Evolutionary conservation across 305 asterid species (phyloP), one percentile per base, ranked within the genome.

Genomic region (Lippia alba): DNA sequence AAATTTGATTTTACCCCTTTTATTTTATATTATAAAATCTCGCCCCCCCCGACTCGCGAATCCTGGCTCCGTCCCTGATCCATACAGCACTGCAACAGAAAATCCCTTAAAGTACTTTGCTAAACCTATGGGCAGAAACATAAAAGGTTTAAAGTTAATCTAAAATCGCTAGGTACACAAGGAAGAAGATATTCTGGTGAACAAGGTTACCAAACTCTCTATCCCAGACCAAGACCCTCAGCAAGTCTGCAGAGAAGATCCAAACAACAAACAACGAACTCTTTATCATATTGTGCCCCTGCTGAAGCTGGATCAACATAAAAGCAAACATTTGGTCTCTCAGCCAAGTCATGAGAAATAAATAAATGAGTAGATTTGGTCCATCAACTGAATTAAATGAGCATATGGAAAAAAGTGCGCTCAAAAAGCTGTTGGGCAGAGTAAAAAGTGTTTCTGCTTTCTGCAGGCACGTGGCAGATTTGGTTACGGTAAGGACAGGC

Each of bases 11-110:
- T n/a, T n/a, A n/a, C n/a, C n/a, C n/a, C n/a, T n/a, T n/a, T n/a
- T n/a, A n/a, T n/a, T n/a, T n/a, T n/a, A n/a, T n/a, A n/a, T n/a
- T n/a, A n/a, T n/a, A n/a, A n/a, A n/a, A n/a, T n/a, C n/a, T n/a
- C n/a, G n/a, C n/a, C n/a, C n/a, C n/a, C n/a, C n/a, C n/a, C n/a
- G n/a, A n/a, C n/a, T n/a, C n/a, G n/a, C n/a, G n/a, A n/a, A n/a
- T n/a, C n/a, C n/a, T n/a, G n/a, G n/a, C n/a, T n/a, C n/a, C n/a
- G n/a, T n/a, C n/a, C n/a, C n/a, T n/a, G n/a, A 81, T 95, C 99
- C 89, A 82, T 79, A 84, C 99, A 95, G 61, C 99, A 92, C 72
- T 95, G 96, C 74, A 95, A 89, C 74, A 95, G 94, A 84, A 95
- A 81, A 73, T 95, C 98, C 84, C 90, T 86, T 72, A 95, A 80